A percentile compares a stretch with the other conserved stretches of the same genome.
Conservation (phyloP, 164 flowering plant genomes). For the Annona cherimola region DNA sequence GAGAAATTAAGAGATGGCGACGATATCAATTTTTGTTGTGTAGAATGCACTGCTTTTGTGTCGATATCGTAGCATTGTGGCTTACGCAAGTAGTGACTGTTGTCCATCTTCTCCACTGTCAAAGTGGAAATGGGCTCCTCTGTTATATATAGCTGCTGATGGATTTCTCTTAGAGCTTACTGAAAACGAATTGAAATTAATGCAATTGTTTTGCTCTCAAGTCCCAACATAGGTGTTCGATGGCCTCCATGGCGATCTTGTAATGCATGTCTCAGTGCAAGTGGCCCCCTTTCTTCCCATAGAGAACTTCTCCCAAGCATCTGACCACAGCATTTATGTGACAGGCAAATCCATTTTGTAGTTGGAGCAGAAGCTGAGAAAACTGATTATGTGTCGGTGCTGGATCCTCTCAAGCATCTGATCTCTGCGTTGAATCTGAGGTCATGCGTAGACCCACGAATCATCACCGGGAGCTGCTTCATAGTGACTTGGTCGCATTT, state of each 20-base stretch:
- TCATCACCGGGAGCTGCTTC: conserved; percentile 86
- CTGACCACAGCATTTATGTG: conserved; percentile 94
- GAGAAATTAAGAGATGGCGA: no score
- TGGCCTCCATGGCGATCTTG: conserved; percentile 63
- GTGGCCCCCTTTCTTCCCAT: conserved; percentile 93
- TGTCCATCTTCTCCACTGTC: conserved; percentile 96
- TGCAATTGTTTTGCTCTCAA: conserved; percentile 36
- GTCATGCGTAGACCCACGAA: conserved; percentile 88
- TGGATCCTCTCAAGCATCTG: conserved; percentile 90
- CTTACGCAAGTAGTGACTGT: conserved; percentile 68
- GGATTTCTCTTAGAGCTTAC: no score
- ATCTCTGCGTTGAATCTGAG: conserved; percentile 98
- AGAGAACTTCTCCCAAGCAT: conserved; percentile 93
- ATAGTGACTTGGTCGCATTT: conserved; percentile 84
- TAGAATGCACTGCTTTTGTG: no score
- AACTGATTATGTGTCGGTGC: conserved; percentile 91
- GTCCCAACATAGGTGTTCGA: conserved; percentile 96
- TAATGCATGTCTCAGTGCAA: conserved; percentile 93
- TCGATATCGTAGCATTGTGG: no score
- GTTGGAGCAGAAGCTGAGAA: conserved; percentile 91
- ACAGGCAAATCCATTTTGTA: conserved; percentile 94
- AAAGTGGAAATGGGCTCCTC: conserved; percentile 96
- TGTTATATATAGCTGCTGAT: conserved; percentile 50
- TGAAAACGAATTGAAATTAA: no score
- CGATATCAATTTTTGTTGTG: no score